Percentiles rank a stretch among this genome's conserved stretches.
These are phyloP conservation scores for Podospora pseudocomata DNA, from an alignment of 495 filamentous ascomycete species.

Conservation along the genomic window DNA sequence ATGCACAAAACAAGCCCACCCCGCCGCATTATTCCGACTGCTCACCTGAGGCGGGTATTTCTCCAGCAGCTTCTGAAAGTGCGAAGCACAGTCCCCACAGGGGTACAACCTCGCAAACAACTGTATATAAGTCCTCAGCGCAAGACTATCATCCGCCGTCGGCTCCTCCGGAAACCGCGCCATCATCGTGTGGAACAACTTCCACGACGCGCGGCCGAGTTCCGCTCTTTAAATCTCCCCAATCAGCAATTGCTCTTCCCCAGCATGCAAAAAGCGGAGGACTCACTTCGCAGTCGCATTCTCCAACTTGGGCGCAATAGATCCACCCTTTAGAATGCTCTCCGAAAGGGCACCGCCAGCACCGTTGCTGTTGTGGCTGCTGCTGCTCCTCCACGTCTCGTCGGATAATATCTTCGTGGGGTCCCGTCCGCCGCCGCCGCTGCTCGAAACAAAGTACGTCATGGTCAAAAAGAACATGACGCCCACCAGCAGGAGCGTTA, in stretches of 20 bases:
- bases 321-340: conserved; percentile 63
- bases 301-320: conserved; percentile 83
- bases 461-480: conserved; percentile 36
- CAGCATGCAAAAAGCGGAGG: neutral
- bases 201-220: conserved; percentile 84
- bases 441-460: conserved; percentile 36
- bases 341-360: conserved; percentile 26
- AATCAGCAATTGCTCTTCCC: no score
- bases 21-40: conserved; percentile 75
- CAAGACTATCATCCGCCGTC: conserved; percentile 74
- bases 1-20: conserved; percentile 92
- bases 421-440: conserved; percentile 1
- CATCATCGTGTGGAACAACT: conserved; percentile 93
- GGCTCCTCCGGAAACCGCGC: conserved; percentile 87
- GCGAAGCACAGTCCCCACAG: conserved; percentile 88
- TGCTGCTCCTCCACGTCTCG: neutral
- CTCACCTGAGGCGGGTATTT: conserved; percentile 90
- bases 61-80: conserved; percentile 78
- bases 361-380: conserved; percentile 7
- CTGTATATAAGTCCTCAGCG: conserved; percentile 79
- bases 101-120: conserved; percentile 92
- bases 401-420: conserved; percentile 4
- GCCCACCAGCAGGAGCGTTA: conserved; percentile 37
- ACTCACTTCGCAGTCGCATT: conserved; percentile 85
- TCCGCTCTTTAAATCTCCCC: conserved; percentile 58